Conservation (phyloP, 768 basidiomycete genomes). For the Austroboletus eburneus region DNA sequence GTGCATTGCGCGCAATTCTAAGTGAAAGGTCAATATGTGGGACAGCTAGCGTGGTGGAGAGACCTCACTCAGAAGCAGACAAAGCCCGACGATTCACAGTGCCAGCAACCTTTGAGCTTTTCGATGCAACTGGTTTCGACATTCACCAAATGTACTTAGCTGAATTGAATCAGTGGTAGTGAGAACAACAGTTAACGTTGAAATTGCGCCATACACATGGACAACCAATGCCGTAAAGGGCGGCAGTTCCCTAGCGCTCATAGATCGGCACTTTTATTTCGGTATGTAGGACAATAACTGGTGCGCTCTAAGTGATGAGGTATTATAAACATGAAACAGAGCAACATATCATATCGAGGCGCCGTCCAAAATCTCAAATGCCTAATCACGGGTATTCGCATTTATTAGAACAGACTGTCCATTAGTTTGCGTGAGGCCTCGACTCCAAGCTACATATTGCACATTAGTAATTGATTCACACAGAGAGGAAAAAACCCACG, state of each 20-base stretch:
- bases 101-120: slow-evolving; percentile 10
- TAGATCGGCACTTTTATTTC: slow-evolving; percentile 1
- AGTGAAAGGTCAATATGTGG: slow-evolving; percentile 4
- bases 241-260: background rate
- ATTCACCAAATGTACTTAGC: slow-evolving; percentile 3
- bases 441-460: slow-evolving; percentile 71
- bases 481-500: slow-evolving; percentile 47
- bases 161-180: background rate
- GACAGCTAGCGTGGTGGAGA: background rate
- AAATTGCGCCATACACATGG: background rate
- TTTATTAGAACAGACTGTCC: slow-evolving; percentile 56
- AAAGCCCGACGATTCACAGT: slow-evolving; percentile 30
- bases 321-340: slow-evolving; percentile 2
- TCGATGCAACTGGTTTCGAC: slow-evolving; percentile 16
- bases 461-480: background rate
- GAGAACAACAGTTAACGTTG: slow-evolving; percentile 8
- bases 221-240: slow-evolving; percentile 15
- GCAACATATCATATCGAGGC: slow-evolving; percentile 9
- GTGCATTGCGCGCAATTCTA: slow-evolving; percentile 48
- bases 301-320: slow-evolving; percentile 4
- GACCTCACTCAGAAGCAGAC: slow-evolving; percentile 46
- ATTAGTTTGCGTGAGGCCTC: slow-evolving; percentile 83
- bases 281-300: slow-evolving; percentile 1
- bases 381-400: slow-evolving; percentile 3
- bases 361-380: slow-evolving; percentile 4